Percentiles rank a stretch among this genome's conserved stretches.
These are phyloP conservation scores for Yarrowia sp. DNA, from an alignment of 805 yeast species.

Conservation along the genomic window DNA sequence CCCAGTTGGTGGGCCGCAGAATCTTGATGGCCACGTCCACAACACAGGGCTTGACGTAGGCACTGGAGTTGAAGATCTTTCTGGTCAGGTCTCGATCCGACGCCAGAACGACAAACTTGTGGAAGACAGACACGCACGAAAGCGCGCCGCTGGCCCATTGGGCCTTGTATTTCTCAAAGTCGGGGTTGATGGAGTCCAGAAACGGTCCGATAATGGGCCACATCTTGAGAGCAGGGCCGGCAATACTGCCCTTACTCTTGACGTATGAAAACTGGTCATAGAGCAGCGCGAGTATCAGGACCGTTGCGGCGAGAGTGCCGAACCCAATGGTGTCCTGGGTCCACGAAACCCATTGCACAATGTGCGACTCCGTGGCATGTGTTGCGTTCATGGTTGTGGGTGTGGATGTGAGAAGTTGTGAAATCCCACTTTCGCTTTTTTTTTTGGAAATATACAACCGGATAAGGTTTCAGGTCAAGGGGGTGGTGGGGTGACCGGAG, in stretches of 20 bases:
- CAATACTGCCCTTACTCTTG: constrained; percentile 78
- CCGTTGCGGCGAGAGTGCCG: constrained; percentile 9
- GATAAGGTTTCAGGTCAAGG: neutral
- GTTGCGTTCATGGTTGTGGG: constrained; percentile 16
- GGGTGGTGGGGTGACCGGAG: neutral
- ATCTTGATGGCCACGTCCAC: constrained; percentile 96
- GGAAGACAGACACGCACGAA: constrained; percentile 96
- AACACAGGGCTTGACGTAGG: constrained; percentile 93
- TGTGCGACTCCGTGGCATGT: constrained; percentile 7
- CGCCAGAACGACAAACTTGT: constrained; percentile 94
- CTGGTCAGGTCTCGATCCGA: constrained; percentile 84
- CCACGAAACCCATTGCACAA: constrained; percentile 24
- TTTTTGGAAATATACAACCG: neutral
- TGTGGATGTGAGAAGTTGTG: neutral
- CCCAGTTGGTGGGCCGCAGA: constrained; percentile 96
- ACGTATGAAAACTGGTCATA: constrained; percentile 63
- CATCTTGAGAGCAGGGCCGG: constrained; percentile 81
- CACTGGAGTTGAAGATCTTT: constrained; percentile 79
- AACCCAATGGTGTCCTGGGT: constrained; percentile 24
- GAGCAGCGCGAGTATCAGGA: constrained; percentile 33
- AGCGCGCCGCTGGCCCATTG: constrained; percentile 95
- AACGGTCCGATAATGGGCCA: constrained; percentile 98
- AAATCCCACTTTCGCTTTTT: neutral
- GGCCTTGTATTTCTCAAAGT: constrained; percentile 86
- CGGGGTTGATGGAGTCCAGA: constrained; percentile 89